Base-by-base conservation (phyloP, 2,329 filamentous ascomycete species). In the Botryotinia calthae region DNA sequence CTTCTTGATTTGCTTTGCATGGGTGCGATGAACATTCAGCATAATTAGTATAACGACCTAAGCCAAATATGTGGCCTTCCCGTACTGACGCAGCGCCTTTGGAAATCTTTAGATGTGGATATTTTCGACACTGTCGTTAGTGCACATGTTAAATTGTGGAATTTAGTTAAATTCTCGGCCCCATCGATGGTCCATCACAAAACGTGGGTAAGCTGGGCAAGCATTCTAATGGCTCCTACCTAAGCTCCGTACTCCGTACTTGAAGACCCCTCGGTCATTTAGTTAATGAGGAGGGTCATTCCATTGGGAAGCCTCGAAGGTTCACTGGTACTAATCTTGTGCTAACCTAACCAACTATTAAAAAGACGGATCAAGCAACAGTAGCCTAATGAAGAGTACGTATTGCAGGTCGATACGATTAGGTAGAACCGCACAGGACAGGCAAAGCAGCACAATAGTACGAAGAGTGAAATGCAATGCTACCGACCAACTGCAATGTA, bases 131-230 rank as follows among this genome's bases (percentile, higher is more conserved):
- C 51, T 63, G 34, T 72, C 48, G 37, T 42, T 37, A 69, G 62
- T 67, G 61, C 70, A 46, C 46, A 71, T 42, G 48, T 67, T 67
- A 68, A 48, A 61, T 46, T 72, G 18, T 54, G 54, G 70, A 72
- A 72, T 54, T 37, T 68, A 56, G 70, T 70, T 54, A 61, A 28
- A 62, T 70, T 70, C 67, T 70, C 67, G 67, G 67, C 54, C 65
- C 40, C 54, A 70, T 70, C 54, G 25, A 59, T 56, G n/a, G 34
- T 68, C 48, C 66, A 69, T 63, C 44, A 61, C 58, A 64, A 64
- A 59, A 46, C 48, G 51, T 72, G 62, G 37, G 48, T 34, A 70
- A 62, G 37, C 54, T 72, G 61, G 37, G 48, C 31, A 70, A 70
- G 40, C 54, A 70, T 58, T 70, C 48, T 48, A 56, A 67, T 66